Evolutionary conservation across 345 rosid genomes (phyloP), one percentile per base, ranked within the genome.

Genomic region (Mallotus nudiflorus): DNA sequence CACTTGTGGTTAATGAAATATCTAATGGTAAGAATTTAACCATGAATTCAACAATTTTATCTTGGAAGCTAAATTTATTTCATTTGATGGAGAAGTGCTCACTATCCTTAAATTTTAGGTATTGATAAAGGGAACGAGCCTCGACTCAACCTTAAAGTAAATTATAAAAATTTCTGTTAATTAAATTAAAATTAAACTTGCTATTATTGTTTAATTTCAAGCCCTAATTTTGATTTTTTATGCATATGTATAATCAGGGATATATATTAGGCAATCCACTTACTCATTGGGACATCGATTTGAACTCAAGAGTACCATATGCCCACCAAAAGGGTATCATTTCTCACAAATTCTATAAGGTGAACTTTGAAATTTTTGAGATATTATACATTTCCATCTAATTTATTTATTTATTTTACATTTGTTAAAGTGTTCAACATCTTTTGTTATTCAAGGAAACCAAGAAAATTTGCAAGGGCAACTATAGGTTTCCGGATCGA

Each of bases 81-180:
- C 13, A 44, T 44, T 44, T 62, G 46, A 42, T 42, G 46, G 37
- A 33, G 9, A 42, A 3, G 46, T 42, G 46, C 4, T 42, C 14
- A 4, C 46, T 42, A 1, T 8, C 9, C 9, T 42, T 42, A 39
- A 40, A 7, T 16, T 56, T 20, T 45, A 67, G 77, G 72, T 12
- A 73, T 67, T 42, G n/a, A 25, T 31, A 68, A 56, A 63, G 70
- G 74, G 33, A 72, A 45, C 13, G 8, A 44, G 39, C 74, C 78
- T 10, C 18, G 7, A 25, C 35, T 75, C 6, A 64, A 75, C 37
- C 51, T 75, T 12, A 63, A 69, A 69, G 78, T 75, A 62, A 35
- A 24, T 19, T 9, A 11, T 10, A 28, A 33, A 33, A 28, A 12
- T 56, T 33, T 57, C 10, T 31, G 22, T 57, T 57, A 31, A 57